Percentiles rank a stretch among this genome's conserved stretches.
phyloP scores from a whole-genome alignment of 129 eudicot species.

The Artemisia annua region DNA sequence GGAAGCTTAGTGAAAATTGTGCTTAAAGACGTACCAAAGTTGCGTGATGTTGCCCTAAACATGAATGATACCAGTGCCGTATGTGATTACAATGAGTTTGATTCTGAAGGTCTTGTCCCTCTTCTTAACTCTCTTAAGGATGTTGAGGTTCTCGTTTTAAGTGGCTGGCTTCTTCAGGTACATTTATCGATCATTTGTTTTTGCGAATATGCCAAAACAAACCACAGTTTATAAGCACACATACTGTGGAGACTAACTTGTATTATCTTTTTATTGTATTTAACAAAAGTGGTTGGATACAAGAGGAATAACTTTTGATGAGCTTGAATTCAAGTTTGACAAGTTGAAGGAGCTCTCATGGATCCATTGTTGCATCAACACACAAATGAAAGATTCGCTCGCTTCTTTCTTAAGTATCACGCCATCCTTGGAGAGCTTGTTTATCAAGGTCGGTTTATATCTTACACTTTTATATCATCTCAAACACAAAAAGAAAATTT shows the following conservation, averaged over 20 bases:
- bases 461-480: background rate
- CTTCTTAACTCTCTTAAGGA: conserved; percentile 34
- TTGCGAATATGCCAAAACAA: background rate
- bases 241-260: background rate
- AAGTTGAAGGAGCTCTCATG: conserved; percentile 38
- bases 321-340: conserved; percentile 31
- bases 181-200: background rate
- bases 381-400: conserved; percentile 31
- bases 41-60: conserved; percentile 34
- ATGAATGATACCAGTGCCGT: conserved; percentile 13
- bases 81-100: conserved; percentile 21
- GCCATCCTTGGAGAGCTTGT: conserved; percentile 38
- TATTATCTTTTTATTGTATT: background rate
- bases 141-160: conserved; percentile 29
- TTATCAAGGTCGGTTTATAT: conserved; percentile 27
- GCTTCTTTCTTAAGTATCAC: conserved; percentile 42
- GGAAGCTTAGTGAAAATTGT: conserved; percentile 27
- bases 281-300: conserved; percentile 34
- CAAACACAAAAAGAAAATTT: background rate
- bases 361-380: conserved; percentile 28
- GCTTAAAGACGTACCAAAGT: conserved; percentile 19
- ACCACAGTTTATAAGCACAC: no score
- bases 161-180: conserved; percentile 47
- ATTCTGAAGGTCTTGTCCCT: conserved; percentile 25
- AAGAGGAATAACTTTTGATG: conserved; percentile 33